A percentile compares a stretch with the other conserved stretches of the same genome.
phyloP scores from a whole-genome alignment of 352 stramenopile species.

The Globisporangium cederbergense region DNA sequence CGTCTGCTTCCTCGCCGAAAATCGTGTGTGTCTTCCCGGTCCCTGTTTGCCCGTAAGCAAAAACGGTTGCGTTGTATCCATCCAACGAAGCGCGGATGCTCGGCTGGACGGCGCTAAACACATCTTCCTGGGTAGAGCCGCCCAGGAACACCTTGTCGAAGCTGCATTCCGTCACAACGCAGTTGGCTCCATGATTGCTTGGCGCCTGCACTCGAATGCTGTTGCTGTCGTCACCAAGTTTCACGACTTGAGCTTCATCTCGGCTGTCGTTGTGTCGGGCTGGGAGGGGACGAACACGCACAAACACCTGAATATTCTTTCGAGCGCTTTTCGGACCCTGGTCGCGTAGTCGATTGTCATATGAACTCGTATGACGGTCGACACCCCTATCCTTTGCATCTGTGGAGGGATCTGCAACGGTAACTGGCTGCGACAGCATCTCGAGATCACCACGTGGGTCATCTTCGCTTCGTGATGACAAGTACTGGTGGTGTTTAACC shows the following conservation, averaged over 20 bases:
- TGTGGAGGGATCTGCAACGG: not conserved
- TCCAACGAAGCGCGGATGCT: constrained; percentile 66
- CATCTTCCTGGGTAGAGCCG: constrained; percentile 59
- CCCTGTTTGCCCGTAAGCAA: constrained; percentile 90
- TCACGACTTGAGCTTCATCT: constrained; percentile 29
- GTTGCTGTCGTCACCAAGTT: constrained; percentile 23
- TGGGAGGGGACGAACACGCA: constrained; percentile 56
- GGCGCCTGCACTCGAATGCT: constrained; percentile 23
- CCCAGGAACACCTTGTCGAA: constrained; percentile 78
- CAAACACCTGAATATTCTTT: constrained; percentile 57
- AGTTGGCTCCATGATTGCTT: constrained; percentile 15
- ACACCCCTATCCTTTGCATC: not conserved
- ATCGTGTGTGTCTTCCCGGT: constrained; percentile 93
- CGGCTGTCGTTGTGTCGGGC: constrained; percentile 14
- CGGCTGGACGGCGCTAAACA: constrained; percentile 70
- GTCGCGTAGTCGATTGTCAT: not conserved
- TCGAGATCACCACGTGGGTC: not conserved
- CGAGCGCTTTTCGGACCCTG: constrained; percentile 1
- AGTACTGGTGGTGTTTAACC: not conserved
- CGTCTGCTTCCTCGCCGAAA: constrained; percentile 56
- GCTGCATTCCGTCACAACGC: constrained; percentile 49
- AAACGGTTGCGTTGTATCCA: constrained; percentile 89
- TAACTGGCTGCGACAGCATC: not conserved
- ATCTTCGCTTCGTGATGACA: not conserved
- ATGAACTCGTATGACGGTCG: not conserved